A percentile compares a stretch with the other conserved stretches of the same genome.
Conservation (phyloP, 495 filamentous ascomycete species). For the Elaphomyces granulatus region DNA sequence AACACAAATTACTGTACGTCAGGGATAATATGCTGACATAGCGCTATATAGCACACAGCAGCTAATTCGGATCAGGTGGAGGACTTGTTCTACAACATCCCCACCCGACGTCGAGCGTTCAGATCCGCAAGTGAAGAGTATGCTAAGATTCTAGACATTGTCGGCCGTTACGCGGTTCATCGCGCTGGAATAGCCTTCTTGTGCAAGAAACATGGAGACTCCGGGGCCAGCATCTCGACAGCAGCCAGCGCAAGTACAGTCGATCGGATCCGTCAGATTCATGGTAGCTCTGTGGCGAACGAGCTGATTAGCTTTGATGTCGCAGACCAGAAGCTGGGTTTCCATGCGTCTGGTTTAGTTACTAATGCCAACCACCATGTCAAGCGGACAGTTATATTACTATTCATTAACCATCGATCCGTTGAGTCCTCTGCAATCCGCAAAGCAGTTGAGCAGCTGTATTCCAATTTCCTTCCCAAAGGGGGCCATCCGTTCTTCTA, state of each 20-base stretch:
- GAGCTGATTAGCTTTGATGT: conserved; percentile 69
- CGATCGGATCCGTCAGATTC: conserved; percentile 81
- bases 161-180: conserved; percentile 92
- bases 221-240: conserved; percentile 65
- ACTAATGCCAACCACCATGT: conserved; percentile 95
- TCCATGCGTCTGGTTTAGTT: conserved; percentile 64
- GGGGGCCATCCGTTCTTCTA: conserved; percentile 92
- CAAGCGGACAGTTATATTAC: conserved; percentile 74
- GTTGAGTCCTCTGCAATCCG: conserved; percentile 86
- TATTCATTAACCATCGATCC: conserved; percentile 97
- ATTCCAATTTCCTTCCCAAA: conserved; percentile 81
- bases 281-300: conserved; percentile 75
- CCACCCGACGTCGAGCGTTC: conserved; percentile 77
- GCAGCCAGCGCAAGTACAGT: conserved; percentile 51
- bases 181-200: conserved; percentile 83
- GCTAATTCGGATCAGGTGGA: conserved; percentile 46
- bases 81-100: conserved; percentile 94
- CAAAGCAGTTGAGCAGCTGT: conserved; percentile 83
- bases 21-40: neutral
- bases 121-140: conserved; percentile 90
- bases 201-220: conserved; percentile 91
- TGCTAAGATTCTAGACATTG: conserved; percentile 91
- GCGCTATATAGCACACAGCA: neutral
- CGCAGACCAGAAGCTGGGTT: conserved; percentile 64
- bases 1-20: conserved; percentile 76